These are phyloP conservation scores for Westerdykella sp. DNA, from an alignment of 2,329 filamentous ascomycete genomes.

Conservation along the genomic window DNA sequence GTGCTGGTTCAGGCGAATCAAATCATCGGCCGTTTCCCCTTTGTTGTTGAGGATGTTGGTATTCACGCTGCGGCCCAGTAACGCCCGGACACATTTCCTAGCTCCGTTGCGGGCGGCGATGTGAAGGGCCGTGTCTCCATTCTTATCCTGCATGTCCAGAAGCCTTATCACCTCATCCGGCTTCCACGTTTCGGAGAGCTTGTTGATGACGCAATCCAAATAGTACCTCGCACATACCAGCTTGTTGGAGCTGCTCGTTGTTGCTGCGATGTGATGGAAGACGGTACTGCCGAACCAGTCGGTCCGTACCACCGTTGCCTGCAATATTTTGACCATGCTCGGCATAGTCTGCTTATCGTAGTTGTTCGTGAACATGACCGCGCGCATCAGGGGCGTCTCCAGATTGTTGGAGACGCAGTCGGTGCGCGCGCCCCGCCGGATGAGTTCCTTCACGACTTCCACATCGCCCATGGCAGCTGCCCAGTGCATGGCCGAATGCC, in stretches of 20 bases:
- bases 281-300: slow-evolving; percentile 81
- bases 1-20: slow-evolving; percentile 68
- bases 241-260: slow-evolving; percentile 78
- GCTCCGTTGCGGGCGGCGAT: slow-evolving; percentile 82
- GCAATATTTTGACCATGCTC: slow-evolving; percentile 72
- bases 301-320: slow-evolving; percentile 70
- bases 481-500: slow-evolving; percentile 93
- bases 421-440: slow-evolving; percentile 70
- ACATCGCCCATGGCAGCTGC: slow-evolving; percentile 95
- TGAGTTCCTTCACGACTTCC: slow-evolving; percentile 81
- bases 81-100: slow-evolving; percentile 63
- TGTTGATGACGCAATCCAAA: slow-evolving; percentile 82
- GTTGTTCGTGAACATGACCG: slow-evolving; percentile 94
- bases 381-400: slow-evolving; percentile 90
- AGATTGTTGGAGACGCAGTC: slow-evolving; percentile 56
- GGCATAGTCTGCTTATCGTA: slow-evolving; percentile 91
- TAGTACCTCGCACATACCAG: slow-evolving; percentile 90
- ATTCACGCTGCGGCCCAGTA: slow-evolving; percentile 69
- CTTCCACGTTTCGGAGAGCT: slow-evolving; percentile 70
- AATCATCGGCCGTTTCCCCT: slow-evolving; percentile 75
- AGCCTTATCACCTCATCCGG: slow-evolving; percentile 70
- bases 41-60: slow-evolving; percentile 77
- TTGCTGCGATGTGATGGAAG: slow-evolving; percentile 88
- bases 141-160: slow-evolving; percentile 74
- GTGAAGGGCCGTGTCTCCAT: slow-evolving; percentile 87